Evolutionary conservation across 2,329 filamentous ascomycete species (phyloP), one percentile per base, ranked within the genome.

Genomic region (Monilinia fructigena): DNA sequence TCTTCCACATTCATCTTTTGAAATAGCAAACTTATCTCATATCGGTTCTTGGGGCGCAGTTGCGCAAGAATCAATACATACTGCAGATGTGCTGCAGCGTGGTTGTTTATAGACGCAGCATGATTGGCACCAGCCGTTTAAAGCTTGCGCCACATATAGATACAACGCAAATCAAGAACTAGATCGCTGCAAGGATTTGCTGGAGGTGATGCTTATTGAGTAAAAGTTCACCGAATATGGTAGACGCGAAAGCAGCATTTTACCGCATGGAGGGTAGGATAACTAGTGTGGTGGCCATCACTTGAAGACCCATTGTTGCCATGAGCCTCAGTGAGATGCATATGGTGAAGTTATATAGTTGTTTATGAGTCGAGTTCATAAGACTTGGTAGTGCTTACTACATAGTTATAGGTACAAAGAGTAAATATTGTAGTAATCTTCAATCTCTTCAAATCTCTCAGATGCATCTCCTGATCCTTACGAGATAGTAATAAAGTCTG

Each of bases 61-160:
- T 47, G n/a, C 31, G 54, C 53, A 48, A 65, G 31, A 65, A 65
- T 65, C 53, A 65, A 65, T 65, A 65, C 42, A 65, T 59, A 28
- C 53, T 58, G 62, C 42, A 65, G 28, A 42, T 48, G 7, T 16
- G 48, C 20, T 58, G 53, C 53, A 64, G 42, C 42, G n/a, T 16
- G 53, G 40, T 59, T 58, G 62, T 65, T 65, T 65, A 50, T 65
- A 65, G 40, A 65, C 62, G 53, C 53, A 48, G 26, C 14, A 11
- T 65, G 53, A 65, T 59, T 65, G 63, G 54, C 3, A 28, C 11
- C 23, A 38, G 14, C 11, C 18, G 31, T 38, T 38, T 40, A 23
- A 20, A 59, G 31, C n/a, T 59, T 59, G 63, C 54, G 63, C 63
- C 63, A 59, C 63, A 40, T 23, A 28, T 38, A 12, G 8, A n/a